Evolutionary conservation across 257 asterid genomes (phyloP), one percentile per base, ranked within the genome.

Genomic region (Capsicum pubescens): DNA sequence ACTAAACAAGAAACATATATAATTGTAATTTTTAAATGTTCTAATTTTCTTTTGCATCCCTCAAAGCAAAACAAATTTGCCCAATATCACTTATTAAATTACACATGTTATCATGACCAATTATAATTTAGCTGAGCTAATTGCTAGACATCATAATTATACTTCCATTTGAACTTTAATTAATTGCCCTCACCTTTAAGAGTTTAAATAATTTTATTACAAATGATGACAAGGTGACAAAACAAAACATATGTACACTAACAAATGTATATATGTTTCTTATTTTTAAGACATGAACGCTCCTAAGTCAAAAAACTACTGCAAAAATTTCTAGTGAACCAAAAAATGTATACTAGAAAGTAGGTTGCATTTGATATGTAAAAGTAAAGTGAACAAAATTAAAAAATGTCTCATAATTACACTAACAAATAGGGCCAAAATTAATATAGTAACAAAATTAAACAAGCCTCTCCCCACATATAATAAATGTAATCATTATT

Each of bases 191-290:
- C 8, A 15, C 17, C 78, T 69, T 69, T 68, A 15, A 16, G 56
- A 71, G 9, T 9, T 48, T 72, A 48, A 74, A 19, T 48, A 7
- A n/a, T 11, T 74, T 7, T 6, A 8, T n/a, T 46, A 50, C 19
- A 74, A 74, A 74, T 74, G 80, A 55, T 21, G 80, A 74, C 80
- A 48, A 48, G 80, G 35, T 21, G 80, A 74, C 80, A 48, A 48
- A 74, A 13, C 13, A 74, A 74, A 11, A 74, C 60, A 50, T 13
- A 48, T 19, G 42, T 74, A 74, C 44, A 19, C 50, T 36, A 74
- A 50, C 6, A 74, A 48, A 74, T 19, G 60, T 6, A 50, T 74
- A 21, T 50, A 21, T 74, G 81, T 74, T 21, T 50, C 61, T 50
- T 74, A 8, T 74, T 74, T 4, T 74, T 21, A 50, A 19, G 81